Conservation (phyloP, 2,329 filamentous ascomycete species). For the Nigrospora oryzae region DNA sequence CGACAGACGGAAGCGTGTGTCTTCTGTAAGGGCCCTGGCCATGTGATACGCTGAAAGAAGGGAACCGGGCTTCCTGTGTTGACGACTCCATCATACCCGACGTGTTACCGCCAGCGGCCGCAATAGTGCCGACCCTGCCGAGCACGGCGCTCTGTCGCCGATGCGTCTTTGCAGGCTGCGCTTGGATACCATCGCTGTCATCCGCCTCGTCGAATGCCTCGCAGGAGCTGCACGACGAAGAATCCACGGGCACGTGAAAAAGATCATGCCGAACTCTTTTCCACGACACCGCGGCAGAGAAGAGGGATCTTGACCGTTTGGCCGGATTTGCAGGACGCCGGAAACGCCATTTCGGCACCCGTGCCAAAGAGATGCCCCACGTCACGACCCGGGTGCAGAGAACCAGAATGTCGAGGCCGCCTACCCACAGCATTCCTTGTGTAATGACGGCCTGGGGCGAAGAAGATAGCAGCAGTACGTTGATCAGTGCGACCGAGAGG, state of each 20-base stretch:
- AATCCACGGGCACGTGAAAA: conserved; percentile 19
- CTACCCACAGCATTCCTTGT: conserved; percentile 75
- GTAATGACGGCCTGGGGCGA: conserved; percentile 82
- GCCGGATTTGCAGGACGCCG: conserved; percentile 39
- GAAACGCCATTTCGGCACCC: conserved; percentile 89
- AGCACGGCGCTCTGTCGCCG: conserved; percentile 11
- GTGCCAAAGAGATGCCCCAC: conserved; percentile 78
- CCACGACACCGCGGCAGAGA: conserved; percentile 34
- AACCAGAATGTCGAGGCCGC: conserved; percentile 70
- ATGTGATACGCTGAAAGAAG: conserved; percentile 4
- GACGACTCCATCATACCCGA: background rate
- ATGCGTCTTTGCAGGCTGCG: conserved; percentile 3
- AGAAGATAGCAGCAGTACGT: conserved; percentile 65
- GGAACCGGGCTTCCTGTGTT: conserved; percentile 3
- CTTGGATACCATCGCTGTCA: conserved; percentile 12
- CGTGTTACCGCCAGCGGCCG: conserved; percentile 1
- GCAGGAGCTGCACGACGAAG: conserved; percentile 21
- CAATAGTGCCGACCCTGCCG: conserved; percentile 6
- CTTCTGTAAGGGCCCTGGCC: conserved; percentile 20
- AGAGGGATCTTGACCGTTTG: conserved; percentile 24
- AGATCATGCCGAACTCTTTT: conserved; percentile 34
- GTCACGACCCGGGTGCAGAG: conserved; percentile 65
- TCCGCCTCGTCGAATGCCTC: conserved; percentile 20
- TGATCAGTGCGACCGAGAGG: conserved; percentile 73
- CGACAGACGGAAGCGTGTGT: conserved; percentile 44